phyloP scores from a whole-genome alignment of 805 yeast species.

The Yamadazyma olivae region DNA sequence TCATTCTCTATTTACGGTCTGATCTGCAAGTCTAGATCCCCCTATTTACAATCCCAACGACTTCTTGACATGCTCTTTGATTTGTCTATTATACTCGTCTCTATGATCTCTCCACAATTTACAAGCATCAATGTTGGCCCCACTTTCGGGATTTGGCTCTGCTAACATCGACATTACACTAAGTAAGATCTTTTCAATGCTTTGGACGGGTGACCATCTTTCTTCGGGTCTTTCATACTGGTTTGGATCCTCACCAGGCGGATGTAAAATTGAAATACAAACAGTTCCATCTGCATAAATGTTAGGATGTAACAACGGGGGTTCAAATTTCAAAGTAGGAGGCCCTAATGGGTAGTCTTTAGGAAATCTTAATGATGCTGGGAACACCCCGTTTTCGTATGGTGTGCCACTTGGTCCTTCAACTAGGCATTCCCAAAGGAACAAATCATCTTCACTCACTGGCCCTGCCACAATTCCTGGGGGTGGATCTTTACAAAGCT shows the following conservation, averaged over 20 bases:
- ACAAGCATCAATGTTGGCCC: conserved; percentile 80
- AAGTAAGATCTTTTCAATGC: conserved; percentile 91
- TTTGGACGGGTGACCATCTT: conserved; percentile 97
- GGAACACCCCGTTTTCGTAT: conserved; percentile 84
- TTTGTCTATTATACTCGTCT: conserved; percentile 60
- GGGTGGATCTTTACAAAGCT: conserved; percentile 79
- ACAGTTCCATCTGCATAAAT: conserved; percentile 93
- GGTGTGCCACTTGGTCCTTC: conserved; percentile 85
- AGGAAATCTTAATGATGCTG: conserved; percentile 72
- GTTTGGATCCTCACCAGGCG: conserved; percentile 97
- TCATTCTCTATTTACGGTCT: too few species aligned
- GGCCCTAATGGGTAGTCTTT: conserved; percentile 81
- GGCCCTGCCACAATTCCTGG: conserved; percentile 98
- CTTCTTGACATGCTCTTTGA: conserved; percentile 63
- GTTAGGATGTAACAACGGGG: conserved; percentile 89
- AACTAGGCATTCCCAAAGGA: conserved; percentile 79
- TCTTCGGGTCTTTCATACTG: conserved; percentile 95
- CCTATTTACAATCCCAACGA: conserved; percentile 70
- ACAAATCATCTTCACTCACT: conserved; percentile 64
- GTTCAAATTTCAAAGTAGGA: conserved; percentile 70
- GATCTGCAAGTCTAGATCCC: too few species aligned
- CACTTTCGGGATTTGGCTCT: conserved; percentile 94
- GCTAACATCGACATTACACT: conserved; percentile 96
- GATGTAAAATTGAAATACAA: conserved; percentile 90
- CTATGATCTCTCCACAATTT: conserved; percentile 90